A percentile compares a stretch with the other conserved stretches of the same genome.
These are phyloP conservation scores for Hymenochaete sp. DNA, from an alignment of 1,284 basidiomycete species.

Conservation along the genomic window DNA sequence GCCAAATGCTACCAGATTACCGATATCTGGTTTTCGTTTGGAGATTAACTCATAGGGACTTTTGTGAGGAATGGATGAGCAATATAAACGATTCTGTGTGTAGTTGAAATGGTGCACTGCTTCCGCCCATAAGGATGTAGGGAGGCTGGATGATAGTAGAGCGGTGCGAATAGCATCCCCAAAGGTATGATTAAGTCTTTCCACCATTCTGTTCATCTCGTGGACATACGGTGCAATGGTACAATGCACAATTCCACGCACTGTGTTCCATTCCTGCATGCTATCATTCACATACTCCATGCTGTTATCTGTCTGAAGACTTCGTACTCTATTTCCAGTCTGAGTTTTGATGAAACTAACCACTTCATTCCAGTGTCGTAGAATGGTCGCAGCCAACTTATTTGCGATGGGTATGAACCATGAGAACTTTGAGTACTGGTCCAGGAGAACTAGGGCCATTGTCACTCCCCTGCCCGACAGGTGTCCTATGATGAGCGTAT, in stretches of 20 bases:
- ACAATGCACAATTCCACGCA: background rate
- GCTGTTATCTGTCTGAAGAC: background rate
- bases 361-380: background rate
- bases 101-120: constrained; percentile 9
- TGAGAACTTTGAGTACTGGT: background rate
- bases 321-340: background rate
- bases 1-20: too few species aligned
- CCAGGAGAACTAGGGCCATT: background rate
- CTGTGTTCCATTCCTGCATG: background rate
- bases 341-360: background rate
- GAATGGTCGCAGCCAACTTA: background rate
- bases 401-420: background rate
- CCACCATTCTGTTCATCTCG: background rate
- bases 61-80: background rate
- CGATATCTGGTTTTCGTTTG: too few species aligned
- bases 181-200: background rate
- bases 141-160: too few species aligned
- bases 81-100: background rate
- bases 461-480: background rate
- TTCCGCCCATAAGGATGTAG: constrained; percentile 22
- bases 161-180: constrained; percentile 15
- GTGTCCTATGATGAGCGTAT: background rate
- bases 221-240: background rate
- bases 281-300: background rate
- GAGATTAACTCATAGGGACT: background rate